phyloP scores from a whole-genome alignment of 2,329 filamentous ascomycete species.

The Atkinsonella texensis region DNA sequence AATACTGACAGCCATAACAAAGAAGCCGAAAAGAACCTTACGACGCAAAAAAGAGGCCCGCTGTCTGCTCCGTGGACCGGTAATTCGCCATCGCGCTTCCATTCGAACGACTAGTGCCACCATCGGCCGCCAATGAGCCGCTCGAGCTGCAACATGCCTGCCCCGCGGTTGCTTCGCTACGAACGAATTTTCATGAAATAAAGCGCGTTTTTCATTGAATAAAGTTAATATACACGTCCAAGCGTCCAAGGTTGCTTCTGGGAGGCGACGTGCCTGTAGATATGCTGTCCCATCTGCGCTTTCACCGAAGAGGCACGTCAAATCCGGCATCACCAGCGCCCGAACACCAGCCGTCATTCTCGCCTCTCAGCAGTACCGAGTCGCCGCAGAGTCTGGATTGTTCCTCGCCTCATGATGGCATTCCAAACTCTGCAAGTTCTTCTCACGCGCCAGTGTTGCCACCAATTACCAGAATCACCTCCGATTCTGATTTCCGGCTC shows the following conservation, averaged over 20 bases:
- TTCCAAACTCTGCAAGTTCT: slow-evolving; percentile 22
- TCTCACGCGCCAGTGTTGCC: slow-evolving; percentile 35
- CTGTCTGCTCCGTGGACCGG: neutral
- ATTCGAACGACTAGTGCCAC: neutral
- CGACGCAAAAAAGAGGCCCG: neutral
- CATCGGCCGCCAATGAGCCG: neutral
- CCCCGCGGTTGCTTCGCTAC: neutral
- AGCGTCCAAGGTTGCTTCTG: neutral
- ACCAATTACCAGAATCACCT: slow-evolving; percentile 37
- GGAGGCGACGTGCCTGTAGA: neutral
- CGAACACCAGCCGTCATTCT: slow-evolving; percentile 31
- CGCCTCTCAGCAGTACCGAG: slow-evolving; percentile 24
- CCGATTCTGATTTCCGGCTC: slow-evolving; percentile 21
- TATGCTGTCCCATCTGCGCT: slow-evolving; percentile 44
- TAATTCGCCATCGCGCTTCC: neutral
- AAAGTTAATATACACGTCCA: neutral
- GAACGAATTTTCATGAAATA: neutral
- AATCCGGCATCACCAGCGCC: slow-evolving; percentile 41
- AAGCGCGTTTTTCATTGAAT: neutral
- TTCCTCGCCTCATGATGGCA: slow-evolving; percentile 22
- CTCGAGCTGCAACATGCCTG: slow-evolving; percentile 1
- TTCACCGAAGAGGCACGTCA: slow-evolving; percentile 45
- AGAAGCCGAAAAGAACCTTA: neutral
- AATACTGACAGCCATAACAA: neutral
- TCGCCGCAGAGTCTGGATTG: slow-evolving; percentile 30